These are phyloP conservation scores for Phoma sp. DNA, from an alignment of 2,329 filamentous ascomycete species.

Conservation along the genomic window DNA sequence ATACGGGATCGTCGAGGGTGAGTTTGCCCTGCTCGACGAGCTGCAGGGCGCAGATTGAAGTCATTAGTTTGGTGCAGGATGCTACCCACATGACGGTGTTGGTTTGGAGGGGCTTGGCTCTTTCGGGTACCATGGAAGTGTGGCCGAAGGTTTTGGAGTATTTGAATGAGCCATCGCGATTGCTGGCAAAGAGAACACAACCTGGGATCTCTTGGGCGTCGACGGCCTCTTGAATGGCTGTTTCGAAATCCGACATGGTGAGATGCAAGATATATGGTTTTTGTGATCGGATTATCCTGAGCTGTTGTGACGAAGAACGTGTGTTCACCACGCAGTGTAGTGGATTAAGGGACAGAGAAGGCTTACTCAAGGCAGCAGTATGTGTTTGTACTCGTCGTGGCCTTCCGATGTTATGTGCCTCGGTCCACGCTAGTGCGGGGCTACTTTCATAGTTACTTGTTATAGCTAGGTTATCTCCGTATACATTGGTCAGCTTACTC, in stretches of 20 bases:
- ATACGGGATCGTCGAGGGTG: conserved; percentile 41
- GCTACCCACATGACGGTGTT: conserved; percentile 47
- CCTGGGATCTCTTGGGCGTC: conserved; percentile 28
- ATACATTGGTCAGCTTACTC: background rate
- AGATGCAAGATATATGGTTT: too few species aligned
- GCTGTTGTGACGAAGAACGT: too few species aligned
- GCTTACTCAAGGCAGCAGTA: background rate
- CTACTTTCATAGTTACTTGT: background rate
- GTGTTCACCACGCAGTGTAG: background rate
- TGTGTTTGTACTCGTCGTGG: background rate
- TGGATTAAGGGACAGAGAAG: background rate
- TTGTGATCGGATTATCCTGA: too few species aligned
- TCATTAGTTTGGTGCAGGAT: conserved; percentile 50
- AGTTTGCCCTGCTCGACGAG: conserved; percentile 44
- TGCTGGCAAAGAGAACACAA: conserved; percentile 27
- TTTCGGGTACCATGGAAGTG: conserved; percentile 22
- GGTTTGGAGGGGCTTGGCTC: conserved; percentile 3
- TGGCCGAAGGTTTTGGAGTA: conserved; percentile 46
- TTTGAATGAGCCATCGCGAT: conserved; percentile 36
- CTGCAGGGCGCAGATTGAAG: conserved; percentile 41
- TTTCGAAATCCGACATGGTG: conserved; percentile 21
- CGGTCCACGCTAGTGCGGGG: conserved; percentile 11
- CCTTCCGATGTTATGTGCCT: background rate
- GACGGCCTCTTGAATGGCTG: conserved; percentile 27
- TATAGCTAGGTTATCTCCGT: background rate